Percentiles rank a stretch among this genome's conserved stretches.
Conservation (phyloP, 257 asterid genomes). For the Solanum ossicruentum region DNA sequence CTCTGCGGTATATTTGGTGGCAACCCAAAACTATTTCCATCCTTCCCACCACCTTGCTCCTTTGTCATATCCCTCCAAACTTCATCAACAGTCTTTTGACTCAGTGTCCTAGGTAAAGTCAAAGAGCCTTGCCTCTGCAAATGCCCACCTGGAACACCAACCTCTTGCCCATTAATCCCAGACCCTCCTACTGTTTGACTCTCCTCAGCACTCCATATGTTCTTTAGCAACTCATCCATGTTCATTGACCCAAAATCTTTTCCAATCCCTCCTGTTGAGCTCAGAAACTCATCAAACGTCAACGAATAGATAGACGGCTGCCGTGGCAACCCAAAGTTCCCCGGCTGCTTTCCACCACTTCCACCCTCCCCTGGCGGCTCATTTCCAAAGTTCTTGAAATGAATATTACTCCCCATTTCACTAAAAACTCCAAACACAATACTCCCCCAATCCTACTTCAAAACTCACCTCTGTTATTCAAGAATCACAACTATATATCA, state of each 20-base stretch:
- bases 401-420: constrained; percentile 54
- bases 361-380: constrained; percentile 26
- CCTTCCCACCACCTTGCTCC: constrained; percentile 31
- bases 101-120: constrained; percentile 75
- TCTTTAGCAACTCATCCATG: constrained; percentile 94
- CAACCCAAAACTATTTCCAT: constrained; percentile 11
- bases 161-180: constrained; percentile 9
- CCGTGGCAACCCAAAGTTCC: constrained; percentile 31
- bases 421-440: neutral
- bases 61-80: constrained; percentile 78
- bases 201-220: constrained; percentile 92
- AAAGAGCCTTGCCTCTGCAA: constrained; percentile 84
- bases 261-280: constrained; percentile 41
- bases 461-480: constrained; percentile 8
- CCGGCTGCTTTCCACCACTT: constrained; percentile 27
- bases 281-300: constrained; percentile 91
- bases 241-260: constrained; percentile 97
- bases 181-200: constrained; percentile 43
- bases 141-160: constrained; percentile 23
- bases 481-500: constrained; percentile 10
- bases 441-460: constrained; percentile 3
- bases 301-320: constrained; percentile 74
- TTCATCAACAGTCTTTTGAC: constrained; percentile 95
- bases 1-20: constrained; percentile 38
- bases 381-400: constrained; percentile 52